Evolutionary conservation across 371 early-diverging fungal species (phyloP), one percentile per base, ranked within the genome.

Genomic region (Mortierella polycephala): DNA sequence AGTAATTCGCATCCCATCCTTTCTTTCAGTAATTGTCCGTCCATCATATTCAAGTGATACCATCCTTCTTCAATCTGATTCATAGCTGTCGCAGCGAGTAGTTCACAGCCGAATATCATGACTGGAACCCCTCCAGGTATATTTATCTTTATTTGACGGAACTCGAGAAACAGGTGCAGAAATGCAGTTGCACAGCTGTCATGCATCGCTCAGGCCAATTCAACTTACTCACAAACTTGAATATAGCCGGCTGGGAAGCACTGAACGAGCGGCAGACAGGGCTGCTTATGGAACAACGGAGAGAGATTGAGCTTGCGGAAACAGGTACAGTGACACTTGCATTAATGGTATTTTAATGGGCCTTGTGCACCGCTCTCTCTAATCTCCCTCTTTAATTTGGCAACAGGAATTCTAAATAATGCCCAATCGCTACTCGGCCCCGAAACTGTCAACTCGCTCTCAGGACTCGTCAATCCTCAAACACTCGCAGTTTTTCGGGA

Each of bases 241-340:
- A 30, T 30, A 4, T 30, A 72, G 73, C 67, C 66, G 73, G 79
- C 47, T 79, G 79, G 79, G 79, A 79, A 69, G 73, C 73, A 12
- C 47, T 79, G 55, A 72, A 79, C 54, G 79, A 72, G 8, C 64
- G 73, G n/a, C 79, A 79, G 46, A 79, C 72, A 20, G 66, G 69
- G 16, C 53, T 72, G 23, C 69, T 79, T 20, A 47, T 79, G 65
- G 73, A 72, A 23, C 73, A 72, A 53, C 55, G 64, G 37, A 59
- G 59, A 40, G 73, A 72, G 42, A 79, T 79, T 54, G 79, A 79
- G 55, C 61, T 69, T 13, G 66, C 64, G 57, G 79, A 79, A 72
- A 53, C 66, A 79, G 79, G 79, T 79, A 72, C n/a, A n/a, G 6
- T 37, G 10, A 57, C 21, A 49, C 40, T 57, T 13, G 0, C 30